Evolutionary conservation across 352 stramenopile species (phyloP), one percentile per base, ranked within the genome.

Genomic region (Phytophthora melonis): DNA sequence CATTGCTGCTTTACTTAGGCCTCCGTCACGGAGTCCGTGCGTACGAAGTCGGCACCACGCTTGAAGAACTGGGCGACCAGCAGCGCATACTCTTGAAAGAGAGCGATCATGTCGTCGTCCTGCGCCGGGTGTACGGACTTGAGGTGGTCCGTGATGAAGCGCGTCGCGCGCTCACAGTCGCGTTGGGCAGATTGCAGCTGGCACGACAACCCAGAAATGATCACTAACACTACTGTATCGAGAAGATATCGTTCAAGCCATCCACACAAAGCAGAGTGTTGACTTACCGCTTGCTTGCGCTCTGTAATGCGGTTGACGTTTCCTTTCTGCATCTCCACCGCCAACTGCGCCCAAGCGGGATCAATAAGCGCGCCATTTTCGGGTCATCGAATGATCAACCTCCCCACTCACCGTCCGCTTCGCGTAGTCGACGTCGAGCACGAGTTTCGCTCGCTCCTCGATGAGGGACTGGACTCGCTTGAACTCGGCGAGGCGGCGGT

Each of bases 381-480:
- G 58, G 23, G 16, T 53, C n/a, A 18, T 49, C 10, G 32, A 8
- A 43, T 21, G 9, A 32, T 18, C 19, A 52, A 57, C 13, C 0
- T n/a, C 58, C 5, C 5, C 8, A 54, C 59, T 60, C 32, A 92
- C 87, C 71, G 75, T 89, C 25, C 87, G 82, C 45, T 90, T 87
- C 2, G 84, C 86, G 66, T 94, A 94, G 66, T 94, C 86, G 18
- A 92, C 72, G 19, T 92, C 87, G 18, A 93, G 61, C 52, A 91
- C 81, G 16, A 92, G 67, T n/a, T 85, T 82, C 4, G 58, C 58
- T 11, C 83, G 81, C 9, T 87, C 71, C n/a, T 73, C 57, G 21
- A 94, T 82, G 30, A 87, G 63, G 6, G 45, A 61, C 50, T 81
- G 64, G 10, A 90, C 75, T 10, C 66, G 59, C 34, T 86, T 66